Conservation (phyloP, 1,284 basidiomycete species). For the Pseudozyma pruni region DNA sequence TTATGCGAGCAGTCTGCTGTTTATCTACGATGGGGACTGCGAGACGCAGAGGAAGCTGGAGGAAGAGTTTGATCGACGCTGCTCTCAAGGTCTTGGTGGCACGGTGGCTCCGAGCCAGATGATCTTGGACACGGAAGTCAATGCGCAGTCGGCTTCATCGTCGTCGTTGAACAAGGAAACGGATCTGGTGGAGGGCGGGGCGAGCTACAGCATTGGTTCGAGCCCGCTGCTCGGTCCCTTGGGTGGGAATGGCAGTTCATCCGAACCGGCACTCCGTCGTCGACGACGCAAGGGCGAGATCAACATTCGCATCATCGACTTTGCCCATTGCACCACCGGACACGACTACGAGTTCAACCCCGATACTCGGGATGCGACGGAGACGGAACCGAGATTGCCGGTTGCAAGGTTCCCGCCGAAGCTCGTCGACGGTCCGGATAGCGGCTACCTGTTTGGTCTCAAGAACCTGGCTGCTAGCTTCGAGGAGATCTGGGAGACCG, state of each 20-base stretch:
- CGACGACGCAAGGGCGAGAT: slow-evolving; percentile 80
- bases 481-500: slow-evolving; percentile 71
- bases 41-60: slow-evolving; percentile 78
- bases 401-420: slow-evolving; percentile 81
- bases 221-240: slow-evolving; percentile 39
- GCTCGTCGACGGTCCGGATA: slow-evolving; percentile 86
- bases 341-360: slow-evolving; percentile 80
- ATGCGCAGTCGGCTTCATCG: slow-evolving; percentile 2
- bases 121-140: slow-evolving; percentile 9
- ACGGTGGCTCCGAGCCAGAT: slow-evolving; percentile 31
- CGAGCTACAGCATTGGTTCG: slow-evolving; percentile 46
- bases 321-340: slow-evolving; percentile 97
- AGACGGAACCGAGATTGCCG: slow-evolving; percentile 43
- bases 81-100: slow-evolving; percentile 39
- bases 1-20: slow-evolving; percentile 94
- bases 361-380: background rate
- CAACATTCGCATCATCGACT: slow-evolving; percentile 95
- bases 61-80: slow-evolving; percentile 54
- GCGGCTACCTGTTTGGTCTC: slow-evolving; percentile 91
- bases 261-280: slow-evolving; percentile 24
- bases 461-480: slow-evolving; percentile 77
- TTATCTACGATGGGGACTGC: slow-evolving; percentile 96
- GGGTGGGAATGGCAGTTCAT: slow-evolving; percentile 3
- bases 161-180: slow-evolving; percentile 13
- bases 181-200: slow-evolving; percentile 33